Conservation (phyloP, 306 rosid genomes). For the Betula pendula region DNA sequence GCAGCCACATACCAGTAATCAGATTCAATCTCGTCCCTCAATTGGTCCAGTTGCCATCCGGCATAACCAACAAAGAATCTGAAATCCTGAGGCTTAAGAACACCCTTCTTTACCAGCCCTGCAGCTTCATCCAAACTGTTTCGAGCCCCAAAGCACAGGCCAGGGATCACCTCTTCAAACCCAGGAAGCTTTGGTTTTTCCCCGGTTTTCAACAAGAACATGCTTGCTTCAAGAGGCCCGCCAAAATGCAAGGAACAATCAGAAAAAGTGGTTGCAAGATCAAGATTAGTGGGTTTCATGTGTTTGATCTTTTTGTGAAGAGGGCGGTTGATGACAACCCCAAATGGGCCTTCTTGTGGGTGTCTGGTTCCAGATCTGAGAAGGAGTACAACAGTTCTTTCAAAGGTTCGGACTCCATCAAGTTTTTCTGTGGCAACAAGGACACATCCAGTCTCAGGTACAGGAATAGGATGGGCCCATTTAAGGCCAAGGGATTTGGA, state of each 20-base stretch:
- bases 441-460: conserved; percentile 93
- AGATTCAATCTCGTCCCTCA: conserved; percentile 91
- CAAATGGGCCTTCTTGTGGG: conserved; percentile 94
- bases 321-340: conserved; percentile 89
- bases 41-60: conserved; percentile 97
- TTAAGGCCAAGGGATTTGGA: conserved; percentile 60
- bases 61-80: conserved; percentile 95
- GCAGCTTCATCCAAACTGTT: conserved; percentile 89
- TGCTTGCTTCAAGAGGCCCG: conserved; percentile 96
- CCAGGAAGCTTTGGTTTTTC: conserved; percentile 67
- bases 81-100: conserved; percentile 80
- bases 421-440: conserved; percentile 96
- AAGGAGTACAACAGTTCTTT: conserved; percentile 88
- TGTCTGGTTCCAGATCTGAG: conserved; percentile 90
- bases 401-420: conserved; percentile 87
- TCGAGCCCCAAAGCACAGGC: conserved; percentile 86
- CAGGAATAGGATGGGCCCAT: conserved; percentile 97
- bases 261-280: conserved; percentile 82
- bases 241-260: conserved; percentile 88
- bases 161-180: conserved; percentile 87
- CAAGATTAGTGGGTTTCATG: conserved; percentile 83
- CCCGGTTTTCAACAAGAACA: conserved; percentile 74
- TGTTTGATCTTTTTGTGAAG: conserved; percentile 84
- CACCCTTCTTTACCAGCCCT: conserved; percentile 80
- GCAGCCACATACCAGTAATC: conserved; percentile 97